phyloP scores from a whole-genome alignment of 2,329 filamentous ascomycete species.

The Cladorrhinum sp. region DNA sequence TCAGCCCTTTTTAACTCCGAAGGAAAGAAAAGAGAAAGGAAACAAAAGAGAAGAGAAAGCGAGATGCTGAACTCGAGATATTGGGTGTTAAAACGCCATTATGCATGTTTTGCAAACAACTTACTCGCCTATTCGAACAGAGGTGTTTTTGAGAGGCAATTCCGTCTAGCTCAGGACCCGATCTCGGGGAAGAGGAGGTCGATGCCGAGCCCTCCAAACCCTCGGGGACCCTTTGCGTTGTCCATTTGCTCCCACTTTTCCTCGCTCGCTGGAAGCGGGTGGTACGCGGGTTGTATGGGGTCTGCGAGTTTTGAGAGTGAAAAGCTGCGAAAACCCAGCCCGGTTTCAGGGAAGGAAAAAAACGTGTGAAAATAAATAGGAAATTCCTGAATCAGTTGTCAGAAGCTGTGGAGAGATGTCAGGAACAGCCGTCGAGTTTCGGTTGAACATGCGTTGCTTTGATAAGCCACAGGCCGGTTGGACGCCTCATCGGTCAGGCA shows the following conservation, averaged over 20 bases:
- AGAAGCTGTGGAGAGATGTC: background rate
- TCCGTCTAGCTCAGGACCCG: background rate
- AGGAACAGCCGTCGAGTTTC: background rate
- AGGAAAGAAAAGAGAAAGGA: conserved; percentile 6
- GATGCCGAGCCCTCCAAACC: background rate
- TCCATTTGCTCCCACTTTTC: background rate
- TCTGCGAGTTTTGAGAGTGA: background rate
- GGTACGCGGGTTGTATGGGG: background rate
- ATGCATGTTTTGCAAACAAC: background rate
- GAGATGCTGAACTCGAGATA: background rate
- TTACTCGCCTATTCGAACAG: background rate
- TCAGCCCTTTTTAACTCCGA: conserved; percentile 2
- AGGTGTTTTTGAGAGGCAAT: too few relatives aligned
- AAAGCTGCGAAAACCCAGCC: background rate
- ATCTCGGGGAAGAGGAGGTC: background rate
- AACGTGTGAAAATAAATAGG: background rate
- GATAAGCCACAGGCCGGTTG: background rate
- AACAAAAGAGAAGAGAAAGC: background rate
- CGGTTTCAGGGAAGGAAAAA: background rate
- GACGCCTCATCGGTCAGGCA: background rate
- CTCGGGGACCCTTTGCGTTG: background rate
- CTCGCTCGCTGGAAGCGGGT: background rate
- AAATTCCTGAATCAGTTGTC: background rate
- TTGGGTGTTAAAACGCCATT: background rate
- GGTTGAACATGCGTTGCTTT: background rate